Base-by-base conservation (phyloP, 495 filamentous ascomycete species). In the Trichoderma gamsii region DNA sequence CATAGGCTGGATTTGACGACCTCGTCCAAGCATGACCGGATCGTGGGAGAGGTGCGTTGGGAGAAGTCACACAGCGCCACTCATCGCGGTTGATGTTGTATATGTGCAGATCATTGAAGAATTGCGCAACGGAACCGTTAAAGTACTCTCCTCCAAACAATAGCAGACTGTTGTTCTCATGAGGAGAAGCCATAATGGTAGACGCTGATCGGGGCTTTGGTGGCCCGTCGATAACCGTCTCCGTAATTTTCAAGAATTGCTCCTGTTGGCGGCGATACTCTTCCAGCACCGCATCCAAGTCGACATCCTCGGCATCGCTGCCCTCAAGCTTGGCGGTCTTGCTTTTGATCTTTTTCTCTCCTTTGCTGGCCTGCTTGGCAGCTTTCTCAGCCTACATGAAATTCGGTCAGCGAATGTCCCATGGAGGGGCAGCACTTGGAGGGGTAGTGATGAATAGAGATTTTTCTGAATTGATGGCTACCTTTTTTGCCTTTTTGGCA, bases 241-340 rank as follows among this genome's bases (percentile, higher is more conserved):
- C 95, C 4, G 94, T 97, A 73, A 99, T 86, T 80, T 97, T 97
- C 70, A 94, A 85, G 73, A 95, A 97, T 72, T 89, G 88, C 67
- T 95, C 93, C 81, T 99, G 95, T 78, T 93, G 77, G 70, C 78
- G 81, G 67, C 85, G 86, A 74, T 97, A 98, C 78, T 95, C 92
- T 21, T 92, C 93, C 15, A 98, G 88, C n/a, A 99, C 92, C n/a
- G 89, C 87, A 76, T 99, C 95, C 52, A 99, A 81, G 78, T 99
- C 95, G n/a, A 93, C 87, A 71, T 97, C 92, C 79, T 71, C 66
- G 70, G 65, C 70, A 35, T 67, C 25, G 51, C 71, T 59, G 23
- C 68, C 63, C 44, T 74, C 68, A 63, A 70, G 32, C 73, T 74
- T 72, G 72, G 72, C 69, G 64, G 72, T 73, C 38, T 70, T 72